Base-by-base conservation (phyloP, 352 stramenopile species). In the Globisporangium apiculatum region DNA sequence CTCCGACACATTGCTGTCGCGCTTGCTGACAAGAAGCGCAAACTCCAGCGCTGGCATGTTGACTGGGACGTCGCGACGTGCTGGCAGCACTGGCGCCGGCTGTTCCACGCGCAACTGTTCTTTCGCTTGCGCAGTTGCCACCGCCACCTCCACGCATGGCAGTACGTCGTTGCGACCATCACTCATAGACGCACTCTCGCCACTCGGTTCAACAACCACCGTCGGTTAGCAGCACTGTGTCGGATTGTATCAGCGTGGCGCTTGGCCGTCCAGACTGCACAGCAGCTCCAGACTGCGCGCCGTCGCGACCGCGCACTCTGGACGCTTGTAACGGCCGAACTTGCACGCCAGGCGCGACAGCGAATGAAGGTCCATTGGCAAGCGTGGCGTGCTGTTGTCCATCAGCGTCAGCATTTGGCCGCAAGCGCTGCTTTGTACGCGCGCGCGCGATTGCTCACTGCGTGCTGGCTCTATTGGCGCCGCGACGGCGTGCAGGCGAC, bases 81-180 rank as follows among this genome's bases (percentile, higher is more conserved):
- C 8, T 90, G 79, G 79, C 69, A 73, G 50, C 69, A 71, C 1
- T 90, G 79, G 77, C 67, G 79, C 5, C 72, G 76, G 42, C 51
- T 71, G 37, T 90, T 87, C 53, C 79, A 90, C 55, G 75, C 79
- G 2, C 55, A 71, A 24, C 57, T 88, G 18, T 90, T 88, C 56
- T 76, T 76, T 53, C 68, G 79, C 0, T 71, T 90, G 41, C 75
- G 75, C 7, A 55, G 49, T 4, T 48, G 77, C 2, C 66, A 84
- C 24, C 46, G 54, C 4, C 47, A 62, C 35, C 77, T 83, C 7
- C 43, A 61, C 2, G 47, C 1, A 11, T 87, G 76, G 79, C 66
- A 72, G 12, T 12, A 40, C 31, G 24, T 31, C 24, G 24, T 31
- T 31, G 24, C 24, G 24, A 31, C 24, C 24, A 31, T 31, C 1